A percentile compares a stretch with the other conserved stretches of the same genome.
These are phyloP conservation scores for Xylaria sp. DNA, from an alignment of 2,329 filamentous ascomycete species.

Conservation along the genomic window DNA sequence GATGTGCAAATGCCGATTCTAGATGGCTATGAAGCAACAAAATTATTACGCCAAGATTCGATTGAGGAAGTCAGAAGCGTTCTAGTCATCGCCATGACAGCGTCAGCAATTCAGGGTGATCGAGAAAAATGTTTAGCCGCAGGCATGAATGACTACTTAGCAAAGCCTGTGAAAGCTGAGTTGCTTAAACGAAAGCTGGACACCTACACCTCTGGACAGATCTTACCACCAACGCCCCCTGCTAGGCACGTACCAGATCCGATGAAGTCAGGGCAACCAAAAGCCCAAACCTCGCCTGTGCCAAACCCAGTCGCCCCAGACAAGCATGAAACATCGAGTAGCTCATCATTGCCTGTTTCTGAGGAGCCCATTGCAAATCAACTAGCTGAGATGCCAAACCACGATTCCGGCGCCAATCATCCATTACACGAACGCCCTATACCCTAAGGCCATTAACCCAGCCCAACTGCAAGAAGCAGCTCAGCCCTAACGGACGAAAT, in stretches of 20 bases:
- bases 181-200: slow-evolving; percentile 83
- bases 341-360: slow-evolving; percentile 34
- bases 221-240: slow-evolving; percentile 39
- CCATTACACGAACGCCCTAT: slow-evolving; percentile 40
- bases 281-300: slow-evolving; percentile 25
- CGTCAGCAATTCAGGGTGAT: slow-evolving; percentile 91
- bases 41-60: slow-evolving; percentile 76
- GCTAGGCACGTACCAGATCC: slow-evolving; percentile 30
- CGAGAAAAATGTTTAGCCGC: slow-evolving; percentile 93
- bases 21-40: slow-evolving; percentile 91
- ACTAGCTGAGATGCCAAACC: slow-evolving; percentile 33
- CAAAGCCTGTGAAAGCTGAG: slow-evolving; percentile 90
- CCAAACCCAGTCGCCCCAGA: slow-evolving; percentile 30
- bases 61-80: slow-evolving; percentile 79
- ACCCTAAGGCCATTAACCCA: slow-evolving; percentile 16
- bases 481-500: slow-evolving; percentile 46
- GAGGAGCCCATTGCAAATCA: slow-evolving; percentile 34
- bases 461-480: not conserved
- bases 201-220: slow-evolving; percentile 54
- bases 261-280: slow-evolving; percentile 14
- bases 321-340: slow-evolving; percentile 25
- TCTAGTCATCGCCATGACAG: slow-evolving; percentile 97
- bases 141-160: slow-evolving; percentile 97
- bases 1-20: slow-evolving; percentile 95
- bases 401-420: slow-evolving; percentile 44